Evolutionary conservation across 441 rosid species (phyloP).

Genomic region (Eugenia klotzschiana): DNA sequence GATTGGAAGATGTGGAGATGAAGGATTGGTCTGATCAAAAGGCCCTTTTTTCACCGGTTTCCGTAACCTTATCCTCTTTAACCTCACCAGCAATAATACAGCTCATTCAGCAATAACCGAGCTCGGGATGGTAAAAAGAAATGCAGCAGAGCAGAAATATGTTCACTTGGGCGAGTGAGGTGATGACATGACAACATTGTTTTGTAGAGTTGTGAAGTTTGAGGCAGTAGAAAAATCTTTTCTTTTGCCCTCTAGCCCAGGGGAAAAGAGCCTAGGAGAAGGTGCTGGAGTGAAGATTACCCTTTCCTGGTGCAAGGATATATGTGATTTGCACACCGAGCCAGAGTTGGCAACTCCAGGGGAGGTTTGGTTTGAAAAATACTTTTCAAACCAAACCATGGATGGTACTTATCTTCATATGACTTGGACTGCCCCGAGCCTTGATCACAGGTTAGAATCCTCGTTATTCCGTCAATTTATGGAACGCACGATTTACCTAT

Average conservation of each 20-base stretch:
- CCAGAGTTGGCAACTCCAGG: neutral
- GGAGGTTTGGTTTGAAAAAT: neutral
- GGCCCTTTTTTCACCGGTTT: conserved; percentile 17
- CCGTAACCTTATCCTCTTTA: conserved; percentile 32
- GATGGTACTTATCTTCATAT: neutral
- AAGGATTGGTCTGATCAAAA: conserved; percentile 16
- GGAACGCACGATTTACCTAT: neutral
- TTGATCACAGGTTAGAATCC: neutral
- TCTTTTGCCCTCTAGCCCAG: neutral
- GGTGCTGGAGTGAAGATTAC: neutral
- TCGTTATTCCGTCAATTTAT: neutral
- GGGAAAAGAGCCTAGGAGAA: neutral
- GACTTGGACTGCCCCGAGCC: neutral
- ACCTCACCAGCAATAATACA: conserved; percentile 9
- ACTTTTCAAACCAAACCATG: neutral
- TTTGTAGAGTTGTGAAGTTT: neutral
- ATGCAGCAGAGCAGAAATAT: neutral
- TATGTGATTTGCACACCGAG: neutral
- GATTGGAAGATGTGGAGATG: conserved; percentile 20
- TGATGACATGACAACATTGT: neutral
- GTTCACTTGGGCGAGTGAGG: neutral
- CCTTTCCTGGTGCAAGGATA: neutral
- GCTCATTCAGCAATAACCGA: conserved; percentile 2
- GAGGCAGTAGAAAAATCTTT: neutral
- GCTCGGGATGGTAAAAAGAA: neutral